These are phyloP conservation scores for Aegilops bicornis DNA, from an alignment of 176 grass and related monocot genomes.

Conservation along the genomic window DNA sequence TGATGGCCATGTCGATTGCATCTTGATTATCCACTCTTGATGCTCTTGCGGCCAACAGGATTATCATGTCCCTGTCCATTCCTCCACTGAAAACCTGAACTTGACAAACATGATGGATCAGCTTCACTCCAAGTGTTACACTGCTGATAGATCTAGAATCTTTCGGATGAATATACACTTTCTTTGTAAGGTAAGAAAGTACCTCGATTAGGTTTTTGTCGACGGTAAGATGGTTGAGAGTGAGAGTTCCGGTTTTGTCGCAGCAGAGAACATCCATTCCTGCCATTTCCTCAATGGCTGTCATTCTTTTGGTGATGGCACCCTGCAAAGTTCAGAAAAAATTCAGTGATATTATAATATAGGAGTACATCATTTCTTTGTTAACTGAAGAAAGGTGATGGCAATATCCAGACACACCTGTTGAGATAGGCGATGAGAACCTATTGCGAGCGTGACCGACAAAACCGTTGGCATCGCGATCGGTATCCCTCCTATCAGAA, in stretches of 20 bases:
- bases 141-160: not conserved
- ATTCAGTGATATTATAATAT: not conserved
- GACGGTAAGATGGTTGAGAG: conserved; percentile 81
- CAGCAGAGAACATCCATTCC: conserved; percentile 94
- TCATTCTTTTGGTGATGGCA: conserved; percentile 93
- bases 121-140: not conserved
- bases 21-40: conserved; percentile 83
- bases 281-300: conserved; percentile 84
- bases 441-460: conserved; percentile 81
- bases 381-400: conserved; percentile 10
- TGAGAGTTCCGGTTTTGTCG: conserved; percentile 92
- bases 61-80: conserved; percentile 70
- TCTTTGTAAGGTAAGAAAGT: not conserved
- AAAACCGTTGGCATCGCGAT: conserved; percentile 92
- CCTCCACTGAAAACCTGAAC: conserved; percentile 63
- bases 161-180: not conserved
- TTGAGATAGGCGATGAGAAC: conserved; percentile 76
- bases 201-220: conserved; percentile 76
- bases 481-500: conserved; percentile 85
- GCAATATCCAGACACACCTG: conserved; percentile 44
- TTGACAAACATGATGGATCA: conserved; percentile 5
- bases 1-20: conserved; percentile 79
- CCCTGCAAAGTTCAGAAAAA: conserved; percentile 45
- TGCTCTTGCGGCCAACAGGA: conserved; percentile 76
- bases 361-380: not conserved